phyloP scores from a whole-genome alignment of 148 eudicot genomes.

The Diospyros lotus region DNA sequence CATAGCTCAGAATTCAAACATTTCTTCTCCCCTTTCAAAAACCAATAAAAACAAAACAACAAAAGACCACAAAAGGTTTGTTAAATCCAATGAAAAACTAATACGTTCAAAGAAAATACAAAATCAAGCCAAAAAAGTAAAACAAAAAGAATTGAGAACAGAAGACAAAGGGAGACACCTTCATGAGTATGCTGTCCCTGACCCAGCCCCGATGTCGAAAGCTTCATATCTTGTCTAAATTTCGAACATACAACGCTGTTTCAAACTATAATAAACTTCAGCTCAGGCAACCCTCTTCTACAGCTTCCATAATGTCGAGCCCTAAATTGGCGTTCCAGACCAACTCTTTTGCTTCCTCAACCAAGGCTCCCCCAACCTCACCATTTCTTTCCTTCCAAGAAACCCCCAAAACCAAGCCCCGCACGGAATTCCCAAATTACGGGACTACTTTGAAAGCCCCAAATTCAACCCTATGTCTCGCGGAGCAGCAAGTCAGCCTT shows the following conservation, averaged over 20 bases:
- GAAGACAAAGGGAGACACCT: slow-evolving; percentile 25
- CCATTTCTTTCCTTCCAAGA: neutral
- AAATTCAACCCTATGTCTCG: no score
- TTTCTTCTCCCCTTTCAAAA: slow-evolving; percentile 63
- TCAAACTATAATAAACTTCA: slow-evolving; percentile 6
- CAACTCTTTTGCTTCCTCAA: slow-evolving; percentile 7
- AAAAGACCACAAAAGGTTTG: neutral
- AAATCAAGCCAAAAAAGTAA: neutral
- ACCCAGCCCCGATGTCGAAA: slow-evolving; percentile 56
- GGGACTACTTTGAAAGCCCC: no score
- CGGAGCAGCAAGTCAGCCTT: neutral
- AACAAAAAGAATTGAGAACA: no score
- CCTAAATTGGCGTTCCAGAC: slow-evolving; percentile 7
- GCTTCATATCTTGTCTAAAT: slow-evolving; percentile 38
- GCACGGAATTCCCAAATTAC: neutral
- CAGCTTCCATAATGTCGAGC: slow-evolving; percentile 15
- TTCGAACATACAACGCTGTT: neutral
- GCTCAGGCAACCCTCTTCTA: slow-evolving; percentile 9
- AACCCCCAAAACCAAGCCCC: neutral
- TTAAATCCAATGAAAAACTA: neutral
- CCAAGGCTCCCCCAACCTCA: slow-evolving; percentile 1
- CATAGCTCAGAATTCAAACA: slow-evolving; percentile 90
- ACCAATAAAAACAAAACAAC: slow-evolving; percentile 8
- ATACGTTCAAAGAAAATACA: neutral
- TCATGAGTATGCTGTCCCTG: slow-evolving; percentile 43